phyloP scores from a whole-genome alignment of 2,329 filamentous ascomycete genomes.

The Nigrograna mackinnonii region DNA sequence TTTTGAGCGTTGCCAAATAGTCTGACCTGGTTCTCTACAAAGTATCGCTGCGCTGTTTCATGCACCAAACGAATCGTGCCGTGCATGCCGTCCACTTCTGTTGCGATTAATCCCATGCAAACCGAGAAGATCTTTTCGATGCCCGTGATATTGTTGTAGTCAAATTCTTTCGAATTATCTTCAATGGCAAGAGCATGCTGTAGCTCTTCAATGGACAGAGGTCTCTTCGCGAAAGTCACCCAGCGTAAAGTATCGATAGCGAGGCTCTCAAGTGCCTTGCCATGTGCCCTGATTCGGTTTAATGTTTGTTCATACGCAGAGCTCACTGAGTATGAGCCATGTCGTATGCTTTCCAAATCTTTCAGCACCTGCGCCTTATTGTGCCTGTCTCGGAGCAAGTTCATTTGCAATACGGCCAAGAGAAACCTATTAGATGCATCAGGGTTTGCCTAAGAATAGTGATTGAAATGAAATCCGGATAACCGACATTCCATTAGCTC shows the following conservation, averaged over 20 bases:
- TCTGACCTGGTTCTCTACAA: constrained; percentile 19
- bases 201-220: constrained; percentile 5
- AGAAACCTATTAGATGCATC: no score
- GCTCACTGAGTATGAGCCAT: no score
- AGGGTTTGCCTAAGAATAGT: no score
- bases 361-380: no score
- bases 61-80: constrained; percentile 21
- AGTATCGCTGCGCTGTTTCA: constrained; percentile 18
- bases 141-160: constrained; percentile 3
- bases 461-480: no score
- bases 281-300: constrained; percentile 42
- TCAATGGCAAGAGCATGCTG: constrained; percentile 5
- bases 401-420: no score
- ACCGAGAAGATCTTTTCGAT: constrained; percentile 6
- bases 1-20: constrained; percentile 16
- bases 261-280: constrained; percentile 26
- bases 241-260: constrained; percentile 29
- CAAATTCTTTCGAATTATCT: constrained; percentile 1
- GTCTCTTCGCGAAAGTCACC: constrained; percentile 5
- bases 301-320: no score
- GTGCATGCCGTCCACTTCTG: constrained; percentile 26
- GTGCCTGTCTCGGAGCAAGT: no score
- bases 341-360: no score
- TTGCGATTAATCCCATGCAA: constrained; percentile 29
- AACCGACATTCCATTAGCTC: no score